Percentiles rank a stretch among this genome's conserved stretches.
Conservation (phyloP, 202 grass and related monocot species). For the Miscanthus sacchariflorus region DNA sequence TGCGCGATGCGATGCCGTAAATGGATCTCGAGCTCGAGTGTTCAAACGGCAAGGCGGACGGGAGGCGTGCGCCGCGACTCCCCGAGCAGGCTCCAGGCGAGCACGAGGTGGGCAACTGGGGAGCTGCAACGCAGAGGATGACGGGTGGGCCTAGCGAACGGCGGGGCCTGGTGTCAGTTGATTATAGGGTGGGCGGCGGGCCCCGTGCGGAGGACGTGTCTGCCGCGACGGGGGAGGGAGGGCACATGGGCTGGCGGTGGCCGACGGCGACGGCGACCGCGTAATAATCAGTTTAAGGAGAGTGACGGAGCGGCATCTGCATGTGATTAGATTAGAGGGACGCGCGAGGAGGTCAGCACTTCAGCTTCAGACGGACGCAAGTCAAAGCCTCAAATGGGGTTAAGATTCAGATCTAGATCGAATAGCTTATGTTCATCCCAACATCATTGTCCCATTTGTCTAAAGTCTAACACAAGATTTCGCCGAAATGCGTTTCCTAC, state of each 20-base stretch:
- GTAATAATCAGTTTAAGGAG: constrained; percentile 37
- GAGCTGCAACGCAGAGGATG: neutral
- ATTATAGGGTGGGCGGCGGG: neutral
- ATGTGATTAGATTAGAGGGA: constrained; percentile 17
- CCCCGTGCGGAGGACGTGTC: neutral
- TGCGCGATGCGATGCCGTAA: constrained; percentile 35
- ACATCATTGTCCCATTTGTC: neutral
- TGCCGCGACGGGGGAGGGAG: neutral
- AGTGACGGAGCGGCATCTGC: constrained; percentile 14
- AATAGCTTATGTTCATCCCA: neutral
- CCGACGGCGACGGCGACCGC: constrained; percentile 46
- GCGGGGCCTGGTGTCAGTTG: neutral
- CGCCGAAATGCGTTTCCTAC: neutral
- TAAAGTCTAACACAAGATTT: neutral
- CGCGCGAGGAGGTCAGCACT: constrained; percentile 30
- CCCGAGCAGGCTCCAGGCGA: neutral
- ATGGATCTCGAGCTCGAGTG: constrained; percentile 51
- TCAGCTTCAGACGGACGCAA: constrained; percentile 17
- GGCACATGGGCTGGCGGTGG: constrained; percentile 41
- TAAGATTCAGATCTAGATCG: constrained; percentile 10
- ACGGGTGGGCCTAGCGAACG: neutral
- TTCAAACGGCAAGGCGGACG: constrained; percentile 40
- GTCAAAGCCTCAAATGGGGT: constrained; percentile 3
- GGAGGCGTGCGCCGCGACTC: neutral
- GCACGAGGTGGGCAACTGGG: neutral